A percentile compares a stretch with the other conserved stretches of the same genome.
Conservation (phyloP, 192 early-diverging fungal genomes). For the Ambispora gerdemannii region DNA sequence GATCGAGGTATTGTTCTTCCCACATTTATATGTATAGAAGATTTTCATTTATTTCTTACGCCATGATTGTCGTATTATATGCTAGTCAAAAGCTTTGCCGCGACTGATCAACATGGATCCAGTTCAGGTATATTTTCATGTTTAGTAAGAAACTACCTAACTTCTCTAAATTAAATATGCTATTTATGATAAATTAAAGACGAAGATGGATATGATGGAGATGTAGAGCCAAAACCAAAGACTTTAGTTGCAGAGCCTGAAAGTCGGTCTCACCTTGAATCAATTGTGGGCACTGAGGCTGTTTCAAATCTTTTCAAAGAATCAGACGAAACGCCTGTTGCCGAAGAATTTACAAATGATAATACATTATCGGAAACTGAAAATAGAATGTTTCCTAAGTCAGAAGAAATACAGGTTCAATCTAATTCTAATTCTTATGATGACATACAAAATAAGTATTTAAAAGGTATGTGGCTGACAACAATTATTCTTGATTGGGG, state of each 20-base stretch:
- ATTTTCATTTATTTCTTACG: no score
- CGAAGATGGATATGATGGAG: conserved; percentile 24
- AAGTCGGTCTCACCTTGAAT: neutral
- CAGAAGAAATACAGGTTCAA: no score
- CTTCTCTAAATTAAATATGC: neutral
- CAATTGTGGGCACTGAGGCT: neutral
- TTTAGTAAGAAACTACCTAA: no score
- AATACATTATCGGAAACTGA: neutral
- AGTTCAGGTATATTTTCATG: conserved; percentile 22
- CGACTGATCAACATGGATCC: no score
- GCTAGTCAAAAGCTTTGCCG: no score
- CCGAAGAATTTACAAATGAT: neutral
- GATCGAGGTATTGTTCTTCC: neutral
- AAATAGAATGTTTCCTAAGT: no score
- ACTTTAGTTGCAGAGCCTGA: neutral
- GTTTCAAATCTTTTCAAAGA: neutral
- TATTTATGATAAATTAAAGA: neutral
- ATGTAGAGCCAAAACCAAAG: conserved; percentile 19
- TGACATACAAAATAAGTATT: no score
- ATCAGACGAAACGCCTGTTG: neutral
- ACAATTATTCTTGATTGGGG: no score
- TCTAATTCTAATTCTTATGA: no score
- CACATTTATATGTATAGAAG: no score
- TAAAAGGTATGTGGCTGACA: no score
- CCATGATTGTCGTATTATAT: no score